Evolutionary conservation across 768 basidiomycete species (phyloP).

Genomic region (Lactifluus volemus): DNA sequence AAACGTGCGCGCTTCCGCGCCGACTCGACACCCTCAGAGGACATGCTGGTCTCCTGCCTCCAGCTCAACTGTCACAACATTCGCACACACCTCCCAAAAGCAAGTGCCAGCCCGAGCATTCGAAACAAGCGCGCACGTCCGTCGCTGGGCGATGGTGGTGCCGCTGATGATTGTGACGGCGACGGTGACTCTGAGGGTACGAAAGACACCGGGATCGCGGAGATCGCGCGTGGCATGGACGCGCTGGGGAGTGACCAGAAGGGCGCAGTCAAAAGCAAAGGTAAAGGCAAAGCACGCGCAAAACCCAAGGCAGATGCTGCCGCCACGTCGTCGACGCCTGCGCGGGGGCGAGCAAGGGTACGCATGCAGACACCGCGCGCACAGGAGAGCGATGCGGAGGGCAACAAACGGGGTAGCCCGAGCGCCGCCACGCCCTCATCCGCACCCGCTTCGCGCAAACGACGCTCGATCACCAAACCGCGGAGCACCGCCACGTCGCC

Average conservation of each 20-base stretch:
- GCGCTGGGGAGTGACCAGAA: slow-evolving; percentile 7
- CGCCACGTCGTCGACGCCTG: background rate
- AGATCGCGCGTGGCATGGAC: slow-evolving; percentile 22
- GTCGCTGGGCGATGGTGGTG: slow-evolving; percentile 2
- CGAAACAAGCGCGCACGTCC: slow-evolving; percentile 26
- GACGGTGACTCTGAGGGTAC: slow-evolving; percentile 23
- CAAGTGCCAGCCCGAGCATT: slow-evolving; percentile 18
- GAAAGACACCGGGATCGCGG: slow-evolving; percentile 27
- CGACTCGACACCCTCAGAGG: slow-evolving; percentile 58
- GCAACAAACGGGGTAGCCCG: background rate
- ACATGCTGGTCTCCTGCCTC: slow-evolving; percentile 59
- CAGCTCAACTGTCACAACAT: slow-evolving; percentile 45
- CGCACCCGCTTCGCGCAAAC: background rate
- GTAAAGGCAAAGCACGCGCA: background rate
- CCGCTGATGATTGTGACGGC: slow-evolving; percentile 19
- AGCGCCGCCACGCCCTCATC: background rate
- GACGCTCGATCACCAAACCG: background rate
- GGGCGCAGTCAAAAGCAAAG: background rate
- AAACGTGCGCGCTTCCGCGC: slow-evolving; percentile 74
- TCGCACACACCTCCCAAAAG: slow-evolving; percentile 21
- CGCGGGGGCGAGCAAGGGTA: background rate
- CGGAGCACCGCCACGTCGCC: background rate
- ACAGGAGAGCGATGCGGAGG: background rate
- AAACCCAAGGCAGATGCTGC: background rate
- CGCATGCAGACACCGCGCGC: background rate